Percentiles rank a stretch among this genome's conserved stretches.
These are phyloP conservation scores for Penicillium riverlandense DNA, from an alignment of 495 filamentous ascomycete genomes.

Conservation along the genomic window DNA sequence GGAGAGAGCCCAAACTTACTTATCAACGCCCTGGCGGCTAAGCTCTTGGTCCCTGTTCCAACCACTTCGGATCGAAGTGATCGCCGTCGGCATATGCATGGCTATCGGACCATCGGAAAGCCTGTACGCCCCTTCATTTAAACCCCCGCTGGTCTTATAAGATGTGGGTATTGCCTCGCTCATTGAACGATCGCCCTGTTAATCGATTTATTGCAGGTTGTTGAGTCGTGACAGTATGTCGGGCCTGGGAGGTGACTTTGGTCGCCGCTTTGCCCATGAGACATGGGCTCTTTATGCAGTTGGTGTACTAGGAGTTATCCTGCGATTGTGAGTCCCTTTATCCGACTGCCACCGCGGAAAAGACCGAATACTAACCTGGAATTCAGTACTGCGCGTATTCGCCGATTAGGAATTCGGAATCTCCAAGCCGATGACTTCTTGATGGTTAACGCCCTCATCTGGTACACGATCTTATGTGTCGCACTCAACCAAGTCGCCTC, in stretches of 20 bases:
- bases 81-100: neutral
- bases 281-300: constrained; percentile 44
- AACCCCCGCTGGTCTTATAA: neutral
- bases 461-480: constrained; percentile 48
- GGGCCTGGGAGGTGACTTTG: constrained; percentile 26
- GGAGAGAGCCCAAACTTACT: neutral
- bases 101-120: constrained; percentile 3
- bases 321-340: constrained; percentile 34
- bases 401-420: constrained; percentile 34
- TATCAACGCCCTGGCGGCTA: too few species aligned
- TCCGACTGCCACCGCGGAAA: neutral
- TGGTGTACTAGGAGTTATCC: constrained; percentile 31
- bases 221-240: constrained; percentile 19
- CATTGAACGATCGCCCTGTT: neutral
- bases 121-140: constrained; percentile 16
- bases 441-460: constrained; percentile 41
- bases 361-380: neutral
- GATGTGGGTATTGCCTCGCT: neutral
- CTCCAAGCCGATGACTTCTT: constrained; percentile 47
- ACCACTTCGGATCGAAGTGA: neutral
- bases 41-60: too few species aligned
- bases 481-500: constrained; percentile 43
- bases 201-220: too few species aligned
- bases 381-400: constrained; percentile 39
- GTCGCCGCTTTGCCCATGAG: constrained; percentile 27